Base-by-base conservation (phyloP, 1,284 basidiomycete genomes). In the Ustilago esculenta region DNA sequence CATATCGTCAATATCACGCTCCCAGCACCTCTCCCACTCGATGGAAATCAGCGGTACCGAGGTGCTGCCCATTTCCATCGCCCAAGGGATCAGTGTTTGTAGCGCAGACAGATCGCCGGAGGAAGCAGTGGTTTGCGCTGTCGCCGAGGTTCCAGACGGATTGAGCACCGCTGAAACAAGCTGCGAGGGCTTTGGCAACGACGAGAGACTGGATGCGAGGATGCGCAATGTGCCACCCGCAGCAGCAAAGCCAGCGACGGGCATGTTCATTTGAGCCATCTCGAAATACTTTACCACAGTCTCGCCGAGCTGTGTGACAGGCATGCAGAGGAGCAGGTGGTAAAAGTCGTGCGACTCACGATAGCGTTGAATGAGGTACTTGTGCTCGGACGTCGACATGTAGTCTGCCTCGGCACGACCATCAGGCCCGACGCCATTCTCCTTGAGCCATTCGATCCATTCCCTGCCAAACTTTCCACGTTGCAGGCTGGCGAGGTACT, bases 221-320 rank as follows among this genome's bases (percentile, higher is more conserved):
- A 81, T 69, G 25, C 79, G 70, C 23, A 79, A 51, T 1, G 85
- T 85, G 0, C 86, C 92, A 76, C 93, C 92, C 0, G 88, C 81
- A 6, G 90, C 90, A 2, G 92, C 90, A 29, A 98, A 84, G 5
- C 86, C 89, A 1, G 94, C 88, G 82, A 98, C 90, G 1, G 95
- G 95, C 12, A 98, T 86, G 6, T 90, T 89, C 81, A 98, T 88
- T 83, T 98, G 97, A 20, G 92, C 88, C 72, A 94, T 90, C 83
- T 98, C 95, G 80, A 98, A 94, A 72, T 89, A 91, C 83, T 99
- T 98, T 82, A 98, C 88, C 1, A 94, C 91, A n/a, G 98, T 87
- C 83, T 98, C 96, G 52, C 91, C 92, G 50, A 91, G 88, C 73
- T 95, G 90, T 58, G 90, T 90, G 47, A 97, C 92, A 0, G 93